Base-by-base conservation (phyloP, 306 rosid genomes). In the Senna tora region DNA sequence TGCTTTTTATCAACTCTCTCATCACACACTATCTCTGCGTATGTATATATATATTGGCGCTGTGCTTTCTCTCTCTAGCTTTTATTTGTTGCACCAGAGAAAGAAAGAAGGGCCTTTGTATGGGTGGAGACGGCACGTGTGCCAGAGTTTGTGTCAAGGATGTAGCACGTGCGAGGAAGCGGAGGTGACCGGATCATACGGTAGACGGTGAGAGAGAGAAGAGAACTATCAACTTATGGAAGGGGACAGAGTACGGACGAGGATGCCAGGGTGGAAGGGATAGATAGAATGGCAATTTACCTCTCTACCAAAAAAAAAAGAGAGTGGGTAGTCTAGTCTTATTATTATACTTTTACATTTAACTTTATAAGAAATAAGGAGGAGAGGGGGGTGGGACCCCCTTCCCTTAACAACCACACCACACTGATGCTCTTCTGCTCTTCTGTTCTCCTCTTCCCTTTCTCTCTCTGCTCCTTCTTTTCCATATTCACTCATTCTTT, bases 21-120 rank as follows among this genome's bases (percentile, higher is more conserved):
- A 17, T 22, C 41, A 63, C 19, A 43, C 38, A 11, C 49, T 72
- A 6, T 67, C 75, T 66, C 57, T 67, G 64, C 28, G 5, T 53
- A 34, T 33, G 5, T 53, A 34, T 33, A 39, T 58, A 43, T 61
- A 63, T 65, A 34, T 50, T 16, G 64, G 9, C 67, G 25, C 47
- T 69, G 63, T 63, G 28, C 16, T 65, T 46, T 82, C 82, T 75
- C 77, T 84, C 71, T 76, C 85, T 72, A 71, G 80, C 79, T 86
- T 87, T 83, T 75, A 80, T 80, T 83, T 85, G 98, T 92, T 92
- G 98, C 94, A 89, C 96, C 94, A 84, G 73, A 81, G 82, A 84
- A 79, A 81, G 82, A 84, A 79, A 75, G 75, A 49, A 52, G 79
- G 70, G 69, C 69, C 69, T 61, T 61, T 76, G 82, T 76, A 81